Evolutionary conservation across 2,329 filamentous ascomycete genomes (phyloP).

Genomic region (Reticulascus tulasneorum): DNA sequence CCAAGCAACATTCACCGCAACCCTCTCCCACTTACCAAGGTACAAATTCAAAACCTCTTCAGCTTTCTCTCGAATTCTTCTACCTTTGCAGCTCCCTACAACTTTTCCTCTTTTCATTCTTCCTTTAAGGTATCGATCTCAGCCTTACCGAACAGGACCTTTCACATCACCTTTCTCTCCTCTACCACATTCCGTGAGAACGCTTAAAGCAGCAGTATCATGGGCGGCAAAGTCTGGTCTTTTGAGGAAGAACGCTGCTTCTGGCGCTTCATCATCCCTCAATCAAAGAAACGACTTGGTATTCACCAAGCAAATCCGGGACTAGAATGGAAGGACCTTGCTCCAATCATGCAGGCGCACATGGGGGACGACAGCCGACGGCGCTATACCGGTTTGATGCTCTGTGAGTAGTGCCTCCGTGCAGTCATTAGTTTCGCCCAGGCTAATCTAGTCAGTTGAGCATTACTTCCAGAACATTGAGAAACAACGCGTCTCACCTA

Average conservation of each 20-base stretch:
- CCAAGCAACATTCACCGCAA: too few species aligned
- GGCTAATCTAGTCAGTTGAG: constrained; percentile 28
- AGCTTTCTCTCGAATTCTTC: too few species aligned
- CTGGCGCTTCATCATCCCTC: constrained; percentile 37
- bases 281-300: constrained; percentile 29
- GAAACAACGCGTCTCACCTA: constrained; percentile 31
- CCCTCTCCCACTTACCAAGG: too few species aligned
- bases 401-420: constrained; percentile 34
- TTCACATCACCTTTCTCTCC: not conserved
- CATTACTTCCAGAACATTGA: constrained; percentile 42
- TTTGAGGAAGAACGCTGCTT: constrained; percentile 44
- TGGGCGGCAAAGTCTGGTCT: constrained; percentile 51
- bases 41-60: too few species aligned
- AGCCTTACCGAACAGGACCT: not conserved
- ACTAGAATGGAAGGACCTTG: constrained; percentile 32
- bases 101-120: not conserved
- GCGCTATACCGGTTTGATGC: constrained; percentile 33
- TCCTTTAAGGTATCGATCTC: not conserved
- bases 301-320: constrained; percentile 17
- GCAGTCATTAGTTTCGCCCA: not conserved
- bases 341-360: constrained; percentile 30
- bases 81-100: not conserved
- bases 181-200: not conserved
- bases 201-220: constrained; percentile 24
- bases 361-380: constrained; percentile 32